Evolutionary conservation across 2,329 filamentous ascomycete genomes (phyloP).

Genomic region (Diplodia intermedia): DNA sequence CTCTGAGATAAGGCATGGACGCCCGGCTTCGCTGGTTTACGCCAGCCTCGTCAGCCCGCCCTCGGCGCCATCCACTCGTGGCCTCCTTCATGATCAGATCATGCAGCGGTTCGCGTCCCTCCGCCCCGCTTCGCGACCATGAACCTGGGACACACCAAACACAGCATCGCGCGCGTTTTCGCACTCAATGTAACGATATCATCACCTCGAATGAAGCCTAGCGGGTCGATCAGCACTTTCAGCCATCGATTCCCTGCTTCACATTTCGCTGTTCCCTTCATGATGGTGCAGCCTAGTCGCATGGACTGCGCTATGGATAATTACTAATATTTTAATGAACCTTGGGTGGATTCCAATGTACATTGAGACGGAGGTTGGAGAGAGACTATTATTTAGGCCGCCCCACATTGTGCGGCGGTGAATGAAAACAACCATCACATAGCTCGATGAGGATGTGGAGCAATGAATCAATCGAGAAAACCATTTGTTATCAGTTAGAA

Average conservation of each 20-base stretch:
- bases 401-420: conserved; percentile 9
- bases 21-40: background rate
- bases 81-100: conserved; percentile 5
- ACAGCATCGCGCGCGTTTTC: conserved; percentile 21
- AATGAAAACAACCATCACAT: conserved; percentile 12
- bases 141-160: conserved; percentile 7
- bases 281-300: conserved; percentile 23
- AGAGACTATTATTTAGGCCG: background rate
- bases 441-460: conserved; percentile 5
- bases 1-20: conserved; percentile 64
- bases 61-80: background rate
- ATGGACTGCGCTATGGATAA: conserved; percentile 28
- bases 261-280: conserved; percentile 24
- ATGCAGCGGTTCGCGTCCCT: conserved; percentile 14
- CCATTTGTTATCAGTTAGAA: background rate
- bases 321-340: conserved; percentile 29
- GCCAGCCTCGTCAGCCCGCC: background rate
- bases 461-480: conserved; percentile 18
- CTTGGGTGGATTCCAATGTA: conserved; percentile 18
- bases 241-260: conserved; percentile 2
- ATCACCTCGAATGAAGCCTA: conserved; percentile 14
- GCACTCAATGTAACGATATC: conserved; percentile 25
- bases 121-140: background rate
- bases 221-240: background rate
- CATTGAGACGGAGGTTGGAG: conserved; percentile 16